Evolutionary conservation across 2,329 filamentous ascomycete species (phyloP).

Genomic region (Diaporthe sp.): DNA sequence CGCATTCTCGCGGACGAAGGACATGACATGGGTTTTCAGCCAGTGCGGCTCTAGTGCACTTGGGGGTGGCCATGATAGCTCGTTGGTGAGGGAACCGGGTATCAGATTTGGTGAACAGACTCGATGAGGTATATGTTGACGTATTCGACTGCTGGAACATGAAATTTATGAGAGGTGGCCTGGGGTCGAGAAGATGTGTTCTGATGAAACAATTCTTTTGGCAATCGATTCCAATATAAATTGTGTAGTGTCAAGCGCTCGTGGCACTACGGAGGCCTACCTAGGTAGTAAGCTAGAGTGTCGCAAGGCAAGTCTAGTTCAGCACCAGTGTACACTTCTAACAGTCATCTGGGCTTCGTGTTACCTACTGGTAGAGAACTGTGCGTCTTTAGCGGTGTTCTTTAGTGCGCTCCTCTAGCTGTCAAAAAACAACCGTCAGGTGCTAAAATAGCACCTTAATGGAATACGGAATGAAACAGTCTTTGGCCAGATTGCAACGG

Average conservation of each 20-base stretch:
- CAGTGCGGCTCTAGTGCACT: background rate
- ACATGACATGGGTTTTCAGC: background rate
- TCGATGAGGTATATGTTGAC: background rate
- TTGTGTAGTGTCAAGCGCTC: background rate
- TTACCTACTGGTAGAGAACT: background rate
- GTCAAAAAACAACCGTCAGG: background rate
- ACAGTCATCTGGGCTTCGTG: background rate
- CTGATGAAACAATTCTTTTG: background rate
- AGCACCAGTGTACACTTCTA: background rate
- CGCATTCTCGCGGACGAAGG: background rate
- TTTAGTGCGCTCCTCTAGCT: background rate
- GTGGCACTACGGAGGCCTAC: background rate
- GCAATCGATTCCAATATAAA: background rate
- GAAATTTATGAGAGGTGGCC: background rate
- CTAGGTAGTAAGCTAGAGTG: background rate
- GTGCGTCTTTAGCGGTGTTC: background rate
- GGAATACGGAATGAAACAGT: background rate
- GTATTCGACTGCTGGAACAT: background rate
- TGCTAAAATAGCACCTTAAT: background rate
- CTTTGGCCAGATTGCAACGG: background rate
- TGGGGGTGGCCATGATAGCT: background rate
- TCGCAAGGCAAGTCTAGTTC: background rate
- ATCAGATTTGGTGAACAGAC: background rate
- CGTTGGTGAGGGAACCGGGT: background rate
- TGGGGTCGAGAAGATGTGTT: background rate